Conservation (phyloP, 1,139 yeast species). For the Suhomyces ambrosiae region DNA sequence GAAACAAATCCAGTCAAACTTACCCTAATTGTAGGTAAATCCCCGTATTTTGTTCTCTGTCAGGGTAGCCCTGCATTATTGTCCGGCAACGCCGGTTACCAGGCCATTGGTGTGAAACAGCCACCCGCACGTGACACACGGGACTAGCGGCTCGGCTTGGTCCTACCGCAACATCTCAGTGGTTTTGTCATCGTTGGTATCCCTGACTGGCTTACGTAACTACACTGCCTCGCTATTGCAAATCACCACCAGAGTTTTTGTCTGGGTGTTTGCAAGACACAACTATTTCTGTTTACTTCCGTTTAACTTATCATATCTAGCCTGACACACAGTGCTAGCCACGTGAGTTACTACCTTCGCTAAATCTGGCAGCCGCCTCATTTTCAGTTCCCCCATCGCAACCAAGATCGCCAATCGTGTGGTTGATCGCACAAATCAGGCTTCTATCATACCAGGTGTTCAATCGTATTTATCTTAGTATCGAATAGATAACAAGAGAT, state of each 20-base stretch:
- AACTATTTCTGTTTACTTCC: neutral
- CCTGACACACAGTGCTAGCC: neutral
- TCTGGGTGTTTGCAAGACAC: conserved; percentile 1
- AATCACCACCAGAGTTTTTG: conserved; percentile 2
- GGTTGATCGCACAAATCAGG: too few species aligned
- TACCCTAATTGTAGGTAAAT: too few species aligned
- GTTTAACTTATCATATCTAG: neutral
- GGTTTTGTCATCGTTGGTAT: neutral
- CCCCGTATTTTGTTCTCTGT: too few species aligned
- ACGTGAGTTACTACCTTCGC: neutral
- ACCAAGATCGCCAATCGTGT: too few species aligned
- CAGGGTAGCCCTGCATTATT: too few species aligned
- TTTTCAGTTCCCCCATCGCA: too few species aligned
- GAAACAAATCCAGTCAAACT: too few species aligned
- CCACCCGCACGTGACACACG: neutral
- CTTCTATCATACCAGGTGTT: too few species aligned
- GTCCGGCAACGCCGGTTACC: neutral
- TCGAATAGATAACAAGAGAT: too few species aligned
- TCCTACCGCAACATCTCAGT: too few species aligned
- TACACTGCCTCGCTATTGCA: conserved; percentile 4
- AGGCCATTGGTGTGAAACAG: neutral
- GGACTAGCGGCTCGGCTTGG: conserved; percentile 2
- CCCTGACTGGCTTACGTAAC: conserved; percentile 1
- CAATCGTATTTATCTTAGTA: too few species aligned
- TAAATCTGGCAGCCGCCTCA: neutral